A percentile compares a stretch with the other conserved stretches of the same genome.
phyloP scores from a whole-genome alignment of 2,329 filamentous ascomycete genomes.

The Pseudogymnoascus sp. region DNA sequence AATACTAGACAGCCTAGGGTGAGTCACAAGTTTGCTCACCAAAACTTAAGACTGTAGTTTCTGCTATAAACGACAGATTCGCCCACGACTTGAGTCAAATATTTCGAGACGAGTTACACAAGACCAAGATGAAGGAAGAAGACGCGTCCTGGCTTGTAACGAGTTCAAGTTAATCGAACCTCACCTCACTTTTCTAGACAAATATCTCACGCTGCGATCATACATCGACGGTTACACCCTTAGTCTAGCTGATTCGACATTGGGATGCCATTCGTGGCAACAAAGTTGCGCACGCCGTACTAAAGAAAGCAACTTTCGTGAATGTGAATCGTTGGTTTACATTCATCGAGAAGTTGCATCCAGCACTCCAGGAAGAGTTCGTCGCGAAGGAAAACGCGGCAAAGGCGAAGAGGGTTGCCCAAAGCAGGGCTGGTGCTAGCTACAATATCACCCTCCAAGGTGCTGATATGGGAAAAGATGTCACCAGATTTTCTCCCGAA shows the following conservation, averaged over 20 bases:
- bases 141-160: slow-evolving; percentile 44
- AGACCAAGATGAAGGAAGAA: slow-evolving; percentile 45
- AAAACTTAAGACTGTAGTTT: background rate
- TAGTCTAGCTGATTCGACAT: slow-evolving; percentile 66
- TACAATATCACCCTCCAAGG: slow-evolving; percentile 84
- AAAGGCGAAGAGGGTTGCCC: slow-evolving; percentile 59
- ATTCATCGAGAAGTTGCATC: slow-evolving; percentile 73
- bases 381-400: slow-evolving; percentile 61
- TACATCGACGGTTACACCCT: slow-evolving; percentile 77
- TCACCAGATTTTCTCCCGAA: slow-evolving; percentile 88
- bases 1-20: background rate
- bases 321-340: slow-evolving; percentile 83
- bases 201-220: slow-evolving; percentile 77
- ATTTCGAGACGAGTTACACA: slow-evolving; percentile 10
- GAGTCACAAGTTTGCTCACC: background rate
- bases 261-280: slow-evolving; percentile 80
- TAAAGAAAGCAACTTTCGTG: slow-evolving; percentile 67
- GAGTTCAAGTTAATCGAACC: slow-evolving; percentile 81
- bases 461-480: slow-evolving; percentile 70
- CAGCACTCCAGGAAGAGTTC: slow-evolving; percentile 63
- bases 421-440: slow-evolving; percentile 70
- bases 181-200: slow-evolving; percentile 68
- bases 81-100: background rate
- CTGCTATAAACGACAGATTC: background rate
- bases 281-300: slow-evolving; percentile 72